Evolutionary conservation across 2,329 filamentous ascomycete species (phyloP), one percentile per base, ranked within the genome.

Genomic region (Stromatinia cepivora): DNA sequence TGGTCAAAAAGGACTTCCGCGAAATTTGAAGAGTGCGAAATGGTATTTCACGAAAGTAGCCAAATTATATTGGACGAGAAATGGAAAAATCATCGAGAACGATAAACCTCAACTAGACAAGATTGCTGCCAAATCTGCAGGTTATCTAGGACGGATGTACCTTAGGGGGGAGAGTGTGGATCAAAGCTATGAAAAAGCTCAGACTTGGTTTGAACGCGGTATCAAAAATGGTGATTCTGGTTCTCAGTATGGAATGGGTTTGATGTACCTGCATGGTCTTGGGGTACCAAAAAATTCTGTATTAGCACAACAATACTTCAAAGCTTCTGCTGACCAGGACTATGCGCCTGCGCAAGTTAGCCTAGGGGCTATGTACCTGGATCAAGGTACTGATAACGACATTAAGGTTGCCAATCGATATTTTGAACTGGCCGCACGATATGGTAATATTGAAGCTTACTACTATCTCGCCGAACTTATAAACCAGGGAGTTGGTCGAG

Each of bases 401-500:
- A 86, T 86, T 1, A 67, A 71, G 52, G 75, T 77, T 62, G 90
- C 90, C 5, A 86, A 84, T 50, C 84, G 85, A 65, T 92, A 92
- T 77, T 92, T 92, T 73, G 89, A 92, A 73, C 81, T 91, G 59
- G 90, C 90, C 17, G 87, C 87, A 68, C 83, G 88, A 66, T 88
- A 89, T 77, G 86, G 88, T 4, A 87, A 90, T 75, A 89, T 92
- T 72, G 90, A 92, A 78, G 88, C 89, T 0, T 90, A 87, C 75
- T 92, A 92, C 78, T 92, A 90, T 75, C 83, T 92, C 2, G 90
- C 89, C 1, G 90, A 92, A 76, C 83, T 92, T 73, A 86, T 84
- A 57, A 84, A 91, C 70, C 84, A 87, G 71, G 90, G 88, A 0
- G 81, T 92, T 67, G 89, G 88, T 11, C 82, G 88, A 53, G 88